Evolutionary conservation across 2,329 filamentous ascomycete species (phyloP), one percentile per base, ranked within the genome.

Genomic region (Exophiala viscosa): DNA sequence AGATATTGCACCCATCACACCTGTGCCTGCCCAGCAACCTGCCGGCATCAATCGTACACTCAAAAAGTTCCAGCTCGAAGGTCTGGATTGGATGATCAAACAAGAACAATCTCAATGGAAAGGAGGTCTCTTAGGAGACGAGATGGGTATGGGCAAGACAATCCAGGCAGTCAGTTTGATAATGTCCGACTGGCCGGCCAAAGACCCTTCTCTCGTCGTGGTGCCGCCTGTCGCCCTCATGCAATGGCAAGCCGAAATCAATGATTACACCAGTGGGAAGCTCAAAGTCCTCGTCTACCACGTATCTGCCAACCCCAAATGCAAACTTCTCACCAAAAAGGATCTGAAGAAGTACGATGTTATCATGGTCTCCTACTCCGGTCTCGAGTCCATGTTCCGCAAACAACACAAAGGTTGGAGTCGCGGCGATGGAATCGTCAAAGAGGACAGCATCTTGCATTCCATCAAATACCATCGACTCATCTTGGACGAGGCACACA

Each of bases 141-240:
- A 99, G 71, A 99, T 99, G 93, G 93, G 93, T 5, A 88, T 99
- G 73, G 93, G 93, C 45, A 99, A 99, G 75, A 99, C 93, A 0
- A 97, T 99, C 45, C 93, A 99, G 70, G 92, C 93, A 2, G 93
- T 99, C 14, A 96, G 92, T 2, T 80, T 99, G 40, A 90, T 99
- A 70, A 97, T 97, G 93, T 96, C 92, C 1, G 91, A 97, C 67
- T 96, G 88, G 64, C 92, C 91, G 3, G 87, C 85, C 17, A 87
- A 86, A 61, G 74, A 86, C 49, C 92, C 93, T 1, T 88, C 90
- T 0, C 77, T 97, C 3, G 91, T 97, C 1, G 79, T 96, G 32
- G 90, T 96, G 0, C 92, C 92, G 0, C 92, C 92, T 0, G 92
- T 96, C 36, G 92, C 92, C 36, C 73, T 97, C 45, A 95, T 96